Conservation (phyloP, 805 yeast species). For the Sungouiozyma intestinalis region DNA sequence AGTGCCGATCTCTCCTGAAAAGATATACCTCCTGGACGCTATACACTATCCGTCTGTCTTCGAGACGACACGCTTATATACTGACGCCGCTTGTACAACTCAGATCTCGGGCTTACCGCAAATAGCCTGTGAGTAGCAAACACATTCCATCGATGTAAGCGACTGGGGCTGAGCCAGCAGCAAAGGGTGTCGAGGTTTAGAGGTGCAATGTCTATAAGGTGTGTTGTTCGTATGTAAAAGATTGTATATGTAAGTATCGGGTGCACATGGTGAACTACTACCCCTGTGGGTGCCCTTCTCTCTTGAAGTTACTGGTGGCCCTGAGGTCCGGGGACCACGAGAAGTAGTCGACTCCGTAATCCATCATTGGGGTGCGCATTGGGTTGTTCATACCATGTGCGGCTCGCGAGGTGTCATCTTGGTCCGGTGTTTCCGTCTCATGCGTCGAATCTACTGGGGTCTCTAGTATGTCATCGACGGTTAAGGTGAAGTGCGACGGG, state of each 20-base stretch:
- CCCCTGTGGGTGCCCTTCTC: too few relatives aligned
- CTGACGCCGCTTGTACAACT: background rate
- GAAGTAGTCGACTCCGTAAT: slow-evolving; percentile 21
- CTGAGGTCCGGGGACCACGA: slow-evolving; percentile 21
- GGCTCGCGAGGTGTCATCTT: background rate
- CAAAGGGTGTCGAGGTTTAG: background rate
- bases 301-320: background rate
- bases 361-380: slow-evolving; percentile 16
- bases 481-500: background rate
- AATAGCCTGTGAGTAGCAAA: background rate
- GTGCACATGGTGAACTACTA: too few relatives aligned
- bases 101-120: slow-evolving; percentile 1
- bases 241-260: too few relatives aligned
- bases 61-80: too few relatives aligned
- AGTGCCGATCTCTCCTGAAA: too few relatives aligned
- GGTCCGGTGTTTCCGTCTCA: background rate
- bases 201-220: background rate
- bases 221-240: too few relatives aligned
- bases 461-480: background rate
- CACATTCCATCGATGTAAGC: background rate
- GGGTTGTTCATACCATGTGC: background rate
- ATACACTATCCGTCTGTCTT: too few relatives aligned
- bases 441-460: background rate
- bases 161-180: background rate
- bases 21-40: too few relatives aligned